Evolutionary conservation across 768 basidiomycete species (phyloP).

Genomic region (Sarcodon aspratus): DNA sequence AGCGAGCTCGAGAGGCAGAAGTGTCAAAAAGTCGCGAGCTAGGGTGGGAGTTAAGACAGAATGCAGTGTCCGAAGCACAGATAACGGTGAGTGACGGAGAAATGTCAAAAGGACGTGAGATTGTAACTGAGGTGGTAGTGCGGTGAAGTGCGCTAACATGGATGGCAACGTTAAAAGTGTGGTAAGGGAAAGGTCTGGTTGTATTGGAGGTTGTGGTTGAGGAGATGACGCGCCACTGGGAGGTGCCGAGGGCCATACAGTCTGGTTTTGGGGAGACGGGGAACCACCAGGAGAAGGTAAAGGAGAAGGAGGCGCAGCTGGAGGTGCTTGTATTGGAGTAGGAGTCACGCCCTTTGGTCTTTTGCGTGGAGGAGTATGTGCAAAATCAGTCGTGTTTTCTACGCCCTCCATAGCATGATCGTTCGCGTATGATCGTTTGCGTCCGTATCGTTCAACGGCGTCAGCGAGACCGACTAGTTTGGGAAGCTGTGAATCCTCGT

Average conservation of each 20-base stretch:
- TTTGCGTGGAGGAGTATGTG: slow-evolving; percentile 55
- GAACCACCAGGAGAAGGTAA: slow-evolving; percentile 81
- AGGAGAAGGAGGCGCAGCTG: slow-evolving; percentile 75
- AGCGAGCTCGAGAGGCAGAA: slow-evolving; percentile 86
- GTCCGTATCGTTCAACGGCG: slow-evolving; percentile 73
- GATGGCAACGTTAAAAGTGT: slow-evolving; percentile 81
- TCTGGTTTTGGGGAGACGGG: slow-evolving; percentile 46
- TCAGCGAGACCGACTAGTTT: slow-evolving; percentile 58
- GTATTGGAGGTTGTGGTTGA: slow-evolving; percentile 51
- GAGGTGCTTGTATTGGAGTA: slow-evolving; percentile 51
- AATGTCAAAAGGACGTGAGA: slow-evolving; percentile 91
- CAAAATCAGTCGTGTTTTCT: slow-evolving; percentile 40
- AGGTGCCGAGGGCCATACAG: slow-evolving; percentile 71
- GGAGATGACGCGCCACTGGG: slow-evolving; percentile 73
- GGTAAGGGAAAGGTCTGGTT: slow-evolving; percentile 73
- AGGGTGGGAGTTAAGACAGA: slow-evolving; percentile 83
- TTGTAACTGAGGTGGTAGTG: slow-evolving; percentile 72
- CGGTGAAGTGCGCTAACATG: slow-evolving; percentile 71
- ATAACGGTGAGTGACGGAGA: slow-evolving; percentile 81
- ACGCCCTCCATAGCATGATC: slow-evolving; percentile 68
- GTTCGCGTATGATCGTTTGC: slow-evolving; percentile 42
- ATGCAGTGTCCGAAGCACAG: slow-evolving; percentile 83
- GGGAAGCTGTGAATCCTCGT: slow-evolving; percentile 38
- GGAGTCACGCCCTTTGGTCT: slow-evolving; percentile 55
- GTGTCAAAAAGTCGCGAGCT: slow-evolving; percentile 88